phyloP scores from a whole-genome alignment of 371 early-diverging fungal species.

The Thermomucor indicae-seudaticae region DNA sequence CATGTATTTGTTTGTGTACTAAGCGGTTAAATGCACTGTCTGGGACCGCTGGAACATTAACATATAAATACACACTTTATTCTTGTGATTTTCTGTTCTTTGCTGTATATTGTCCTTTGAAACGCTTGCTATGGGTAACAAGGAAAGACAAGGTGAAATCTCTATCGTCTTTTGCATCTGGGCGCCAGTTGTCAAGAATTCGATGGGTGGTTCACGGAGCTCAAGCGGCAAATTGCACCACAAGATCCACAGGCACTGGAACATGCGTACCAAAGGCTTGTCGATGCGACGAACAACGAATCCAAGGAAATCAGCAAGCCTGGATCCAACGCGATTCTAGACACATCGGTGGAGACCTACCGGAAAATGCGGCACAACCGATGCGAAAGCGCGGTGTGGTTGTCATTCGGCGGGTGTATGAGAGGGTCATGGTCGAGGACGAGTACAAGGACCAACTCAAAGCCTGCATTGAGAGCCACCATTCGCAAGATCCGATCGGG shows the following conservation, averaged over 20 bases:
- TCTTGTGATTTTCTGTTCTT: no score
- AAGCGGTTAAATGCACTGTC: no score
- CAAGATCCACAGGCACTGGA: constrained; percentile 13
- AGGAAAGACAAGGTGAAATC: constrained; percentile 26
- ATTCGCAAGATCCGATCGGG: constrained; percentile 13
- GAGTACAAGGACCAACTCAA: constrained; percentile 25
- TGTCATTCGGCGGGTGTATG: constrained; percentile 23
- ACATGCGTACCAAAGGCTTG: constrained; percentile 16
- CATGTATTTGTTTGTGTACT: no score
- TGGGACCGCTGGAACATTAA: no score
- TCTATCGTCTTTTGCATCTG: constrained; percentile 29
- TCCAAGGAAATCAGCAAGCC: constrained; percentile 11
- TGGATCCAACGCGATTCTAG: constrained; percentile 23
- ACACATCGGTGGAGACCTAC: constrained; percentile 20
- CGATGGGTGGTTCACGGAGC: constrained; percentile 12
- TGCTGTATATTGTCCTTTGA: no score
- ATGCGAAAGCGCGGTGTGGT: constrained; percentile 23
- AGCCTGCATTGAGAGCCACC: constrained; percentile 16
- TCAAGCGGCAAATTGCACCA: constrained; percentile 18
- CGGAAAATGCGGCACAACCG: constrained; percentile 11
- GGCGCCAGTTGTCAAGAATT: constrained; percentile 16
- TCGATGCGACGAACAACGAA: constrained; percentile 18
- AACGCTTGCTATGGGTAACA: no score
- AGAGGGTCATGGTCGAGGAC: no score
- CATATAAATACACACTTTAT: no score